Base-by-base conservation (phyloP, 495 filamentous ascomycete genomes). In the Neurospora sp. region DNA sequence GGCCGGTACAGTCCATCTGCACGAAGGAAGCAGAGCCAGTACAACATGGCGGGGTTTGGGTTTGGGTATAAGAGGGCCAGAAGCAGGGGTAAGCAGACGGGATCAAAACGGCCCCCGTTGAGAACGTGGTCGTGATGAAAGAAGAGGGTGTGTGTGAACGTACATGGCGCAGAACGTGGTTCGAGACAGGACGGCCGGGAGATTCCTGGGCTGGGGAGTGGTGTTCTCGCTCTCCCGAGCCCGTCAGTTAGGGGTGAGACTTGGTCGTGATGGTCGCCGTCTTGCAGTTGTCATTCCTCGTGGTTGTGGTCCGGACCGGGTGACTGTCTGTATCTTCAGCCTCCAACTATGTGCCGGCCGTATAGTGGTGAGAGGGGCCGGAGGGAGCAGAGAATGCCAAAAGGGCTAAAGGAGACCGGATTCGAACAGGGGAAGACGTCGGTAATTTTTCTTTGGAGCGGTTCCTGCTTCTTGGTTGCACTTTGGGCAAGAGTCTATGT, bases 11-110 rank as follows among this genome's bases (percentile, higher is more conserved):
- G 73, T 68, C 75, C 76, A 78, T 75, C 77, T 81, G 81, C 79
- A 78, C 73, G 75, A 78, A 73, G 76, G 75, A 78, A 72, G 80
- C 79, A 81, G 79, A 68, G 72, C 71, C 78, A 80, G 74, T 71
- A 77, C 78, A 77, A 80, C 72, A 80, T 81, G 79, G 82, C 79
- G 79, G 82, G 82, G 79, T 79, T 76, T 78, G 83, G 82, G 79
- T 79, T 76, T 78, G 80, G 78, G 81, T 73, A 74, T 73, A 73
- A 46, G 73, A 78, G 76, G n/a, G n/a, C n/a, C n/a, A 31, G 27
- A 70, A 39, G 75, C 76, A 82, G 75, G 78, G 79, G 79, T 73
- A 35, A 35, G 53, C 27, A 69, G 61, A 72, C 70, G 75, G 75
- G 41, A 77, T 73, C 75, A 42, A 81, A 77, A 79, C 76, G 77